Conservation (phyloP, 257 asterid species). For the Fraxinus anomala region DNA sequence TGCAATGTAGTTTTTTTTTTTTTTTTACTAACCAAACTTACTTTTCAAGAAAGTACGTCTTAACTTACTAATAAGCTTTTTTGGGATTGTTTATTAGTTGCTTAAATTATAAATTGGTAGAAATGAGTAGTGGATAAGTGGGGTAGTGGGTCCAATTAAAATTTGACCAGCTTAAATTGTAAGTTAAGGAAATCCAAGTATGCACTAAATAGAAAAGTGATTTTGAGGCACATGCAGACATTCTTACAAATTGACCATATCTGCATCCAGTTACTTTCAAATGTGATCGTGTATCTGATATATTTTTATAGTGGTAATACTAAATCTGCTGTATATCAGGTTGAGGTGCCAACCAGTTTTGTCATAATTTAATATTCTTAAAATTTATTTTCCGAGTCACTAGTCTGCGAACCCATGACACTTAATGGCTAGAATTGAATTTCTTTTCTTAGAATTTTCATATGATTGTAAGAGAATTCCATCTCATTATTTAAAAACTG, state of each 20-base stretch:
- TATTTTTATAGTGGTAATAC: not conserved
- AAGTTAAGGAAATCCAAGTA: no score
- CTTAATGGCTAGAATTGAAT: not conserved
- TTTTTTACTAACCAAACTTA: not conserved
- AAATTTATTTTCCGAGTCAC: not conserved
- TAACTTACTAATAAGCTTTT: no score
- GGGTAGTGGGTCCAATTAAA: no score
- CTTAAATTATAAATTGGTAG: no score
- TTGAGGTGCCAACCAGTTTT: not conserved
- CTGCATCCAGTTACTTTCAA: not conserved
- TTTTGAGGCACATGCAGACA: not conserved
- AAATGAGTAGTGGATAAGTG: no score
- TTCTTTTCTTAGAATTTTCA: not conserved
- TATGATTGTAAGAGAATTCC: not conserved
- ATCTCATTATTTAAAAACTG: not conserved
- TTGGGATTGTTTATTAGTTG: no score
- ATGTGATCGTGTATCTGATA: not conserved
- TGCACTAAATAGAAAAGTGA: not conserved
- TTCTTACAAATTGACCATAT: not conserved
- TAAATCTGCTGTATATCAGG: conserved; percentile 1
- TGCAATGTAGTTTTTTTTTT: not conserved
- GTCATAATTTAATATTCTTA: not conserved
- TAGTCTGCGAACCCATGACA: not conserved
- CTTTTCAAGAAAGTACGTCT: not conserved
- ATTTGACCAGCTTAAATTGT: no score